Conservation (phyloP, 2,329 filamentous ascomycete genomes). For the Verticillium longisporum region DNA sequence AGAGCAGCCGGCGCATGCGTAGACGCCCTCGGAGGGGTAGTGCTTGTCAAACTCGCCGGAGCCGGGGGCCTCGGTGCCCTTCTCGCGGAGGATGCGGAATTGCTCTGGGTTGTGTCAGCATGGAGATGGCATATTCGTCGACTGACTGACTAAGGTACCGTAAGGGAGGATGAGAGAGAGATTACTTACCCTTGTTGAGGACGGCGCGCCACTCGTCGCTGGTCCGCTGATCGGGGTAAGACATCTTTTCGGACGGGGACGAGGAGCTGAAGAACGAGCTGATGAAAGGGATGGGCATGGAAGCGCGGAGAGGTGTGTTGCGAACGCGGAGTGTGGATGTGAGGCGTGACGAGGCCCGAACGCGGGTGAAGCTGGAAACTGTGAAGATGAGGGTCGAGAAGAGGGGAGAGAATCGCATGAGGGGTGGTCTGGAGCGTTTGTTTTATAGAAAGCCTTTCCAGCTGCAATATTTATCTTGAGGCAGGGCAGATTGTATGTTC, state of each 20-base stretch:
- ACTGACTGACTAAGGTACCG: neutral
- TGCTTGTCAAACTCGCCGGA: slow-evolving; percentile 86
- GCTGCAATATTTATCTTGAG: neutral
- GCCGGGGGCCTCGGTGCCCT: slow-evolving; percentile 80
- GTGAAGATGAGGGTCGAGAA: slow-evolving; percentile 40
- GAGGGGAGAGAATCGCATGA: slow-evolving; percentile 44
- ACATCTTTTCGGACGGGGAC: slow-evolving; percentile 51
- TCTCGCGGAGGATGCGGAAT: slow-evolving; percentile 86
- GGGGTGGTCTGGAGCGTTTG: neutral
- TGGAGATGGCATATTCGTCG: neutral
- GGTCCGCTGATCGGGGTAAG: slow-evolving; percentile 73
- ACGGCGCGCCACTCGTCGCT: slow-evolving; percentile 87
- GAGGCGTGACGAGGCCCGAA: slow-evolving; percentile 15
- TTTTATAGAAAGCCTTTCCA: neutral
- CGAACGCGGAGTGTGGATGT: slow-evolving; percentile 15
- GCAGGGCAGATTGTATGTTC: neutral
- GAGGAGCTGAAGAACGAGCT: slow-evolving; percentile 64
- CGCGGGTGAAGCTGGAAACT: slow-evolving; percentile 36
- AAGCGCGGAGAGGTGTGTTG: slow-evolving; percentile 29
- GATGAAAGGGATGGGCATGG: slow-evolving; percentile 78
- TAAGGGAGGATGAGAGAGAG: neutral
- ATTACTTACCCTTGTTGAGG: slow-evolving; percentile 48
- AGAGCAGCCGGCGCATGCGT: slow-evolving; percentile 80
- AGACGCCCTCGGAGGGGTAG: slow-evolving; percentile 67
- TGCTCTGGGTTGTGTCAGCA: slow-evolving; percentile 58